These are phyloP conservation scores for Flaveria robusta DNA, from an alignment of 129 eudicot genomes.

Conservation along the genomic window DNA sequence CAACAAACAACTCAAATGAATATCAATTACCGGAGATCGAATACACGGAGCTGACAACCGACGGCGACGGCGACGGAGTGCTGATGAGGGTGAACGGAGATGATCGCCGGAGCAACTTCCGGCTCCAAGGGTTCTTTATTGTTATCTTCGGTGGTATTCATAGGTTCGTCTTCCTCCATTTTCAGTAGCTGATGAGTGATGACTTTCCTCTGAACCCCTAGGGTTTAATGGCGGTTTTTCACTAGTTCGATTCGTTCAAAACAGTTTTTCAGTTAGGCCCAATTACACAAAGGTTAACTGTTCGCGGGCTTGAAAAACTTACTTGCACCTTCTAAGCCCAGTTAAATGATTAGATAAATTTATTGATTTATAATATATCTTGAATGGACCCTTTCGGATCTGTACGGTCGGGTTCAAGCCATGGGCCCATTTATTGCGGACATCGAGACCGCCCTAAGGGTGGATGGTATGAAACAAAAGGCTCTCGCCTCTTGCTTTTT, in stretches of 20 bases:
- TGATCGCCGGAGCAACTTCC: slow-evolving; percentile 94
- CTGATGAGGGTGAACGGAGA: slow-evolving; percentile 77
- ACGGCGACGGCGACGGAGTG: slow-evolving; percentile 71
- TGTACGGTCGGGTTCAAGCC: no score
- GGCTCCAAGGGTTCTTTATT: slow-evolving; percentile 43
- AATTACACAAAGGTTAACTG: not conserved
- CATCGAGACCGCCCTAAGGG: no score
- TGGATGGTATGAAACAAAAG: no score
- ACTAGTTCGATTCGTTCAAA: slow-evolving; percentile 6
- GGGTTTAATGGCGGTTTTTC: slow-evolving; percentile 47
- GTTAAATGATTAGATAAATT: no score
- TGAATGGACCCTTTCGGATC: no score
- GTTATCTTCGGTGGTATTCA: slow-evolving; percentile 44
- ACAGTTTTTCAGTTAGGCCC: not conserved
- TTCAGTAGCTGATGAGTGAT: not conserved
- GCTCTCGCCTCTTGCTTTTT: no score
- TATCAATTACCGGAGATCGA: slow-evolving; percentile 62
- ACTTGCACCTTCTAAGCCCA: no score
- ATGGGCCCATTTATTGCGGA: no score
- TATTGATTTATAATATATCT: no score
- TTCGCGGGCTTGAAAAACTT: not conserved
- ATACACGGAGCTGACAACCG: slow-evolving; percentile 84
- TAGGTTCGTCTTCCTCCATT: slow-evolving; percentile 62
- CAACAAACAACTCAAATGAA: not conserved
- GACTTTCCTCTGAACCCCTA: slow-evolving; percentile 14